Percentiles rank a stretch among this genome's conserved stretches.
These are phyloP conservation scores for Umbilicaria muhlenbergii DNA, from an alignment of 495 filamentous ascomycete genomes.

Conservation along the genomic window DNA sequence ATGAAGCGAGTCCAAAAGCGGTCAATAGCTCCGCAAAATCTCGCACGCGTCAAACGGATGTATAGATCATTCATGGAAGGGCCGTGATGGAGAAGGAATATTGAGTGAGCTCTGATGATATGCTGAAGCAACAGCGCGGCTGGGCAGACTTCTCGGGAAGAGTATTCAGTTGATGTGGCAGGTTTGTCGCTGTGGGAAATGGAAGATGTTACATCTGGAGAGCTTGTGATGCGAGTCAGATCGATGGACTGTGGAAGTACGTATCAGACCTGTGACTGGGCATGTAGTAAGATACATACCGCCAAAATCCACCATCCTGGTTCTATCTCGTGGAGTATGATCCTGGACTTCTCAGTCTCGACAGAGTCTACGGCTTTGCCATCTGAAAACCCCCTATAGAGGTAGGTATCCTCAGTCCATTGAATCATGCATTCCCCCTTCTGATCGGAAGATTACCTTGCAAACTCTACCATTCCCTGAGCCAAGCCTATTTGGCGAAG, in stretches of 20 bases:
- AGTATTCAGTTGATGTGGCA: conserved; percentile 48
- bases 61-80: conserved; percentile 50
- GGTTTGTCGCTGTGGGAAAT: conserved; percentile 10
- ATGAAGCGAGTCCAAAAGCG: conserved; percentile 75
- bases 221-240: conserved; percentile 39
- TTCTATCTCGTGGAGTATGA: conserved; percentile 72
- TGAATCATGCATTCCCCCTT: not conserved
- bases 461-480: conserved; percentile 93
- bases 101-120: conserved; percentile 61
- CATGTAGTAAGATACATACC: conserved; percentile 27
- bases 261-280: conserved; percentile 7
- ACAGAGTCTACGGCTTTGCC: conserved; percentile 64
- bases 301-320: conserved; percentile 92
- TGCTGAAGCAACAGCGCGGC: conserved; percentile 63
- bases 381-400: conserved; percentile 55
- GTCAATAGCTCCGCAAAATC: conserved; percentile 48
- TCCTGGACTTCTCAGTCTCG: conserved; percentile 76
- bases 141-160: conserved; percentile 77
- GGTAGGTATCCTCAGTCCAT: conserved; percentile 2
- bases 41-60: conserved; percentile 38
- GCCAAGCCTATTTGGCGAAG: conserved; percentile 91
- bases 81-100: conserved; percentile 79
- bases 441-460: conserved; percentile 31
- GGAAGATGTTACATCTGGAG: conserved; percentile 12
- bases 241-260: conserved; percentile 44